A percentile compares a stretch with the other conserved stretches of the same genome.
Evolutionary conservation across 148 eudicot species (phyloP).

Genomic region (Heliosperma pusillum): DNA sequence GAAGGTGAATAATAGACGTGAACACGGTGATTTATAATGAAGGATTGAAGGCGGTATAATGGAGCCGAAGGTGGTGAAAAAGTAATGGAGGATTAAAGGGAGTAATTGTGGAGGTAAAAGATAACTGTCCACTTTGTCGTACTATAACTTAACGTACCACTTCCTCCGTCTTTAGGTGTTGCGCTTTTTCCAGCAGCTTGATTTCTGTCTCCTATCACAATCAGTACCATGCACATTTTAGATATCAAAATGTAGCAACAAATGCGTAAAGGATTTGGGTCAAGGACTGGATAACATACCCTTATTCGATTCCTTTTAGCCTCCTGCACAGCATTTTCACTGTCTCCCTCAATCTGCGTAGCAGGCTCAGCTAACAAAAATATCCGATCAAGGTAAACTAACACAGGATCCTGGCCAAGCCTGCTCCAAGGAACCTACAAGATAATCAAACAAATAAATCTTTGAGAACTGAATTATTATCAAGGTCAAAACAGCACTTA

Average conservation of each 20-base stretch:
- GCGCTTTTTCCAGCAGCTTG: conserved; percentile 81
- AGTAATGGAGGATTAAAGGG: no score
- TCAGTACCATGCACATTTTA: conserved; percentile 3
- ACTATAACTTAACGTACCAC: conserved; percentile 49
- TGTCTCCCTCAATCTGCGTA: conserved; percentile 83
- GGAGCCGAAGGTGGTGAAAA: no score
- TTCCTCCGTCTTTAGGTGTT: conserved; percentile 53
- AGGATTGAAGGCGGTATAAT: no score
- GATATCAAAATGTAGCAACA: not conserved
- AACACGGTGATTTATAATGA: no score
- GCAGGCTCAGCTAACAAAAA: conserved; percentile 90
- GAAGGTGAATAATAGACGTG: no score
- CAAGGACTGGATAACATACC: conserved; percentile 41
- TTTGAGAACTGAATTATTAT: not conserved
- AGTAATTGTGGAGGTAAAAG: not conserved
- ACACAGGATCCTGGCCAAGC: conserved; percentile 98
- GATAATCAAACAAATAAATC: conserved; percentile 1
- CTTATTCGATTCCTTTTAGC: conserved; percentile 74
- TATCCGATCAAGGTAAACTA: conserved; percentile 80
- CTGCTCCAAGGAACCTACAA: conserved; percentile 98
- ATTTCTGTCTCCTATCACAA: conserved; percentile 73
- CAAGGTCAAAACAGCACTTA: not conserved
- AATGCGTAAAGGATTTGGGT: conserved; percentile 2
- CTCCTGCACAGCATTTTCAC: conserved; percentile 83
- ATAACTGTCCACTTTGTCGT: not conserved